phyloP scores from a whole-genome alignment of 1,284 basidiomycete species.

The Ceratobasidium sp. region DNA sequence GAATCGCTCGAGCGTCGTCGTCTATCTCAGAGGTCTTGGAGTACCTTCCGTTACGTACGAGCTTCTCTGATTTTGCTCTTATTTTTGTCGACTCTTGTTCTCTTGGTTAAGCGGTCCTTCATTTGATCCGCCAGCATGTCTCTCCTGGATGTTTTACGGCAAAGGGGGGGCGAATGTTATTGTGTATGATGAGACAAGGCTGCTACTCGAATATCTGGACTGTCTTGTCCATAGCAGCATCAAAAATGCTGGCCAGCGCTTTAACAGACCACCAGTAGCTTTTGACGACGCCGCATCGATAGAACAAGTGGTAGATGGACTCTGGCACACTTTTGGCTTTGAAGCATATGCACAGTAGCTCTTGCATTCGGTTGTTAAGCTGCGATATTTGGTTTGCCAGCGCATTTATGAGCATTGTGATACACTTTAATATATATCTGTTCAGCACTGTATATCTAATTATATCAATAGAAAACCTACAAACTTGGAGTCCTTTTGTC shows the following conservation, averaged over 20 bases:
- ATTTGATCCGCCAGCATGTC: not conserved
- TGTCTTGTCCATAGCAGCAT: not conserved
- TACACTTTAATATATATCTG: not conserved
- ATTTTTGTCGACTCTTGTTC: not conserved
- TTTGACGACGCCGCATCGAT: not conserved
- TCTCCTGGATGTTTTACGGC: not conserved
- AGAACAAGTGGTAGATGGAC: not conserved
- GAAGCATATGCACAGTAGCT: conserved; percentile 1
- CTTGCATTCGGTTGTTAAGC: not conserved
- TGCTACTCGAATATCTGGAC: not conserved
- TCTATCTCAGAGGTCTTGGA: not conserved
- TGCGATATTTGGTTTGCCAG: not conserved
- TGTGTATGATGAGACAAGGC: not conserved
- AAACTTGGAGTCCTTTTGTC: not conserved
- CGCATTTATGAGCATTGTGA: not conserved
- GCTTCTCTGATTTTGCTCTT: not conserved
- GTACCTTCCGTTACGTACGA: not conserved
- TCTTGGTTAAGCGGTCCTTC: not conserved
- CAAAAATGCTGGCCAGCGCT: not conserved
- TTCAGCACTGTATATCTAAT: no score
- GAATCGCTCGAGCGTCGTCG: not conserved
- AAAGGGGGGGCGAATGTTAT: conserved; percentile 10
- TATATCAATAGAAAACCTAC: not conserved
- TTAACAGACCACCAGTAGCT: conserved; percentile 9
- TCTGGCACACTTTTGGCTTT: not conserved